Percentiles rank a stretch among this genome's conserved stretches.
Conservation (phyloP, 2,329 filamentous ascomycete species). For the Simplicillium aogashimaense region DNA sequence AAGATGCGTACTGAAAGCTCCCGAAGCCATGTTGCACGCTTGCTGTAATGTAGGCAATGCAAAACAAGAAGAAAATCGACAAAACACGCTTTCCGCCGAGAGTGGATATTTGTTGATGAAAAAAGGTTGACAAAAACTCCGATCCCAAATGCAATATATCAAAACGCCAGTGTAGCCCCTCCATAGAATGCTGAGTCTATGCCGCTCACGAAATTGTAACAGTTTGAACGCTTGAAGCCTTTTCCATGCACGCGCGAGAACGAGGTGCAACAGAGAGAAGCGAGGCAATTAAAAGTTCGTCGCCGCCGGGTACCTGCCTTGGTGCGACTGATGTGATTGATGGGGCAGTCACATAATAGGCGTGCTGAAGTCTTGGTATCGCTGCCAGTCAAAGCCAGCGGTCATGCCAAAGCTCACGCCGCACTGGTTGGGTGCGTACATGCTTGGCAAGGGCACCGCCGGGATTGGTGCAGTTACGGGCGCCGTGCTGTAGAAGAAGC, state of each 20-base stretch:
- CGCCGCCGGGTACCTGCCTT: conserved; percentile 34
- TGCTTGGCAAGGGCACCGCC: conserved; percentile 73
- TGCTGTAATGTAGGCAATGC: conserved; percentile 25
- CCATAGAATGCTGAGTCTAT: conserved; percentile 23
- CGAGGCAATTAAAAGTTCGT: conserved; percentile 32
- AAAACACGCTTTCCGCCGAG: conserved; percentile 14
- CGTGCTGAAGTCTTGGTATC: conserved; percentile 68
- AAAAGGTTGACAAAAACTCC: conserved; percentile 23
- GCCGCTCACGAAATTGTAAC: conserved; percentile 20
- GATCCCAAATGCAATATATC: conserved; percentile 27
- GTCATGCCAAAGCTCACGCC: conserved; percentile 68
- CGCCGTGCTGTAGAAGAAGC: conserved; percentile 72
- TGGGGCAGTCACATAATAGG: conserved; percentile 74
- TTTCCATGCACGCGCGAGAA: too few relatives aligned
- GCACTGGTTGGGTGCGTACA: conserved; percentile 69
- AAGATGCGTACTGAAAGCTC: conserved; percentile 22
- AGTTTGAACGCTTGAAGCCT: conserved; percentile 8
- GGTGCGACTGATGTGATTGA: conserved; percentile 24
- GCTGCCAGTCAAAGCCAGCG: conserved; percentile 69
- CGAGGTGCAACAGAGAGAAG: conserved; percentile 12
- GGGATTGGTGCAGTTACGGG: conserved; percentile 65
- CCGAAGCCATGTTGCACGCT: conserved; percentile 21
- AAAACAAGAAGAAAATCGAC: conserved; percentile 24
- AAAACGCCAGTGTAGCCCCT: conserved; percentile 29
- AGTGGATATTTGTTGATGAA: conserved; percentile 25